Conservation (phyloP, 1,284 basidiomycete genomes). For the Cryptococcus sp. region DNA sequence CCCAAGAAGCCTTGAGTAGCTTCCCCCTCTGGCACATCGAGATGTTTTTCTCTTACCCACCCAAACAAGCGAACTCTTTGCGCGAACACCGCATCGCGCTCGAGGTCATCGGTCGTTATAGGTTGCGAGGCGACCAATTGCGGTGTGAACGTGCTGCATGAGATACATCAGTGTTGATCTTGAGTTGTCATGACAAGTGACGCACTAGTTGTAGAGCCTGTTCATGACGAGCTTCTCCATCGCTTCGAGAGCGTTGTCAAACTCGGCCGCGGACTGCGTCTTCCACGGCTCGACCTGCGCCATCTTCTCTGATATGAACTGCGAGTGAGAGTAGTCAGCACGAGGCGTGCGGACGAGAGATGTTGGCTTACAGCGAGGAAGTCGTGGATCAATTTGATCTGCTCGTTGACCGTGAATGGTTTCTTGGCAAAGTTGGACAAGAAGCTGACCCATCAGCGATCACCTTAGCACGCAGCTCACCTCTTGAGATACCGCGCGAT, state of each 20-base stretch:
- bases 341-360: too few relatives aligned
- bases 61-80: slow-evolving; percentile 90
- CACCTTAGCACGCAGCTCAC: slow-evolving; percentile 54
- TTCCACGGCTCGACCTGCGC: slow-evolving; percentile 77
- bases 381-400: slow-evolving; percentile 90
- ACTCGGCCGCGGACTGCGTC: slow-evolving; percentile 73
- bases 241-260: slow-evolving; percentile 95
- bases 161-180: slow-evolving; percentile 5
- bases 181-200: slow-evolving; percentile 13
- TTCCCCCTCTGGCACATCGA: slow-evolving; percentile 66
- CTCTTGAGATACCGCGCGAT: slow-evolving; percentile 88
- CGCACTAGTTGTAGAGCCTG: slow-evolving; percentile 86
- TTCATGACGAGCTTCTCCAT: slow-evolving; percentile 99
- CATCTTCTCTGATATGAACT: slow-evolving; percentile 90
- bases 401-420: slow-evolving; percentile 83
- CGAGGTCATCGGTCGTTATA: slow-evolving; percentile 92
- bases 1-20: slow-evolving; percentile 76
- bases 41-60: slow-evolving; percentile 85
- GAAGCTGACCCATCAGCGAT: slow-evolving; percentile 61
- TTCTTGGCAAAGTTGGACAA: slow-evolving; percentile 87
- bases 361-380: slow-evolving; percentile 71
- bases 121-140: slow-evolving; percentile 67
- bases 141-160: slow-evolving; percentile 80
- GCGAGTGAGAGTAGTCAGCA: slow-evolving; percentile 10
- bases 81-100: slow-evolving; percentile 83